Evolutionary conservation across 495 filamentous ascomycete genomes (phyloP).

Genomic region (Aspergillus saccharolyticus): DNA sequence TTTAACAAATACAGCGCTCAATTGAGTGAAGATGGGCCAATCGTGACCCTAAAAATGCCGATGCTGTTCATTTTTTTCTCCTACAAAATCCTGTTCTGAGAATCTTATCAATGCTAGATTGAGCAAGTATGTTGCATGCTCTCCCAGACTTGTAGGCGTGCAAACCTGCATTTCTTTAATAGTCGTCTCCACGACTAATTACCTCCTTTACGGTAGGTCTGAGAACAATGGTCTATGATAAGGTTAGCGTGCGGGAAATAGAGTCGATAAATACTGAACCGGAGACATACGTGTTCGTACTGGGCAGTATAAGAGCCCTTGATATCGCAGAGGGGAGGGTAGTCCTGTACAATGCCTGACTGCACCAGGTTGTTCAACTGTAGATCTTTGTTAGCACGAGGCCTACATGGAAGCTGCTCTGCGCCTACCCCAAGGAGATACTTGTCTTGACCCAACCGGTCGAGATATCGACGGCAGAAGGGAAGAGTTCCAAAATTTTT

Average conservation of each 20-base stretch:
- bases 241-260: conserved; percentile 21
- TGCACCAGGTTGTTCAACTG: conserved; percentile 85
- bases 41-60: background rate
- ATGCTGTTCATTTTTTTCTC: conserved; percentile 1
- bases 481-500: conserved; percentile 90
- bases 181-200: conserved; percentile 87
- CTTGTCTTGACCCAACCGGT: conserved; percentile 80
- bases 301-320: conserved; percentile 96
- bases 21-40: background rate
- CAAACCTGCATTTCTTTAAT: conserved; percentile 44
- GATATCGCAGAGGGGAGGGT: conserved; percentile 83
- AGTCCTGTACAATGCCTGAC: conserved; percentile 80
- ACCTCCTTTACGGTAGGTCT: conserved; percentile 88
- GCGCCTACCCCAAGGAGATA: conserved; percentile 75
- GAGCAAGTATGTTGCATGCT: background rate
- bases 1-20: background rate
- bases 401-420: conserved; percentile 3
- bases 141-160: background rate
- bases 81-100: conserved; percentile 5
- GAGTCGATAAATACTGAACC: background rate
- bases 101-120: conserved; percentile 1
- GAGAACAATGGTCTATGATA: conserved; percentile 70
- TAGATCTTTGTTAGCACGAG: conserved; percentile 19
- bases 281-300: conserved; percentile 77
- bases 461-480: conserved; percentile 80